Evolutionary conservation across 495 filamentous ascomycete genomes (phyloP).

Genomic region (Corynascus novoguineensis): DNA sequence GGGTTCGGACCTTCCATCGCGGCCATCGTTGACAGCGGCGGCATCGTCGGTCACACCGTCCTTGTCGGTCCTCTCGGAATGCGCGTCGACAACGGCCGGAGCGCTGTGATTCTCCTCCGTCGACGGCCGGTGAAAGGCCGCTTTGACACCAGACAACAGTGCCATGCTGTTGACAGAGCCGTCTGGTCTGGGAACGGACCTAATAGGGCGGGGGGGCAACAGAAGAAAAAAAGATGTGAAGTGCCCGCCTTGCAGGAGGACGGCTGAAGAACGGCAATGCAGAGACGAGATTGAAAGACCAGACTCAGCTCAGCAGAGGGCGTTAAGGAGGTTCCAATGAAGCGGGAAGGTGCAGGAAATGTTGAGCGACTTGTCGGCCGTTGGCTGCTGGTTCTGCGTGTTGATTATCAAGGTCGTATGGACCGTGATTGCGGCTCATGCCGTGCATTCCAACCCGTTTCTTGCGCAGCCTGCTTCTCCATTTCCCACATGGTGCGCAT

Average conservation of each 20-base stretch:
- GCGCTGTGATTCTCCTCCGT: neutral
- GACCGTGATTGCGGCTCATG: neutral
- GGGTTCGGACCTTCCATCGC: neutral
- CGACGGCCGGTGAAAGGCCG: neutral
- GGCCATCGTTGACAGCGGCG: neutral
- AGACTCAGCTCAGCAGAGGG: neutral
- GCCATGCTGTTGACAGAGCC: neutral
- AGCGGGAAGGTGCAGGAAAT: neutral
- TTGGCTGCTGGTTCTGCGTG: neutral
- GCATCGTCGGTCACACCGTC: neutral
- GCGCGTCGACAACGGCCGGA: neutral
- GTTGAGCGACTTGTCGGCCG: neutral
- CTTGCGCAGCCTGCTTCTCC: no score
- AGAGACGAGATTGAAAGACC: neutral
- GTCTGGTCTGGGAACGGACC: no score
- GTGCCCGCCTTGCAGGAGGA: no score
- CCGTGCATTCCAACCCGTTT: neutral
- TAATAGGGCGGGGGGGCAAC: no score
- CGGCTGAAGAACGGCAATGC: neutral
- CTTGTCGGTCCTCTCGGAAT: constrained; percentile 4
- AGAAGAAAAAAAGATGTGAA: neutral
- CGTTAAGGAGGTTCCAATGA: neutral
- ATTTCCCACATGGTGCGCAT: neutral
- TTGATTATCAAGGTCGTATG: neutral
- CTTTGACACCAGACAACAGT: neutral